These are phyloP conservation scores for Conringia planisiliqua DNA, from an alignment of 345 rosid genomes.

Conservation along the genomic window DNA sequence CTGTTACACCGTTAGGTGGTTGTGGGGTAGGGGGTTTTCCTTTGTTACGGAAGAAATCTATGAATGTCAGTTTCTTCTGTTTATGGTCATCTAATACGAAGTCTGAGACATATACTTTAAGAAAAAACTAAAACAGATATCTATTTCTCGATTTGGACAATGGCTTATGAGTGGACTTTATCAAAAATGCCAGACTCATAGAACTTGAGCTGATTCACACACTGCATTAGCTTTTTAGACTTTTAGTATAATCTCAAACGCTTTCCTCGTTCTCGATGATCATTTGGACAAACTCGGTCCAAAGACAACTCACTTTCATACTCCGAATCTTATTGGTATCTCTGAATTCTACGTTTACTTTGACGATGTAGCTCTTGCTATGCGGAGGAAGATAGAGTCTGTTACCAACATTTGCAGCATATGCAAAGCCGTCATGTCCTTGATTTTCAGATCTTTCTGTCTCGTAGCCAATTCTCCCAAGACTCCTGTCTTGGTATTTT, in stretches of 20 bases:
- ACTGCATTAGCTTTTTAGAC: not conserved
- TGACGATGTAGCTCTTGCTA: not conserved
- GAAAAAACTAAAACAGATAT: no score
- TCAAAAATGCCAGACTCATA: not conserved
- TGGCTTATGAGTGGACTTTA: no score
- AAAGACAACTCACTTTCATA: not conserved
- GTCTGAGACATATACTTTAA: no score
- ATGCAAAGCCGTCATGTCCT: constrained; percentile 4
- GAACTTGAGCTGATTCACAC: not conserved
- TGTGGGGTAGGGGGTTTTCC: no score
- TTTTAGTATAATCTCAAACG: not conserved
- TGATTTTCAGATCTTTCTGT: not conserved
- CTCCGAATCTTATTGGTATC: not conserved
- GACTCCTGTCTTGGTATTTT: no score
- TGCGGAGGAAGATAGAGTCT: not conserved
- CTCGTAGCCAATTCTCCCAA: no score
- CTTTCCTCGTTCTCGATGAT: not conserved
- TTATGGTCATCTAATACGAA: no score
- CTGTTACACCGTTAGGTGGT: no score
- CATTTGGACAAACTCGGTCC: not conserved
- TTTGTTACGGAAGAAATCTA: no score
- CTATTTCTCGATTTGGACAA: no score
- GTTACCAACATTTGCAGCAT: not conserved
- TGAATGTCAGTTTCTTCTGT: no score
- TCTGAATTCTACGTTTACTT: not conserved